A percentile compares a stretch with the other conserved stretches of the same genome.
Evolutionary conservation across 2,329 filamentous ascomycete genomes (phyloP).

Genomic region (Fusarium newnesense): DNA sequence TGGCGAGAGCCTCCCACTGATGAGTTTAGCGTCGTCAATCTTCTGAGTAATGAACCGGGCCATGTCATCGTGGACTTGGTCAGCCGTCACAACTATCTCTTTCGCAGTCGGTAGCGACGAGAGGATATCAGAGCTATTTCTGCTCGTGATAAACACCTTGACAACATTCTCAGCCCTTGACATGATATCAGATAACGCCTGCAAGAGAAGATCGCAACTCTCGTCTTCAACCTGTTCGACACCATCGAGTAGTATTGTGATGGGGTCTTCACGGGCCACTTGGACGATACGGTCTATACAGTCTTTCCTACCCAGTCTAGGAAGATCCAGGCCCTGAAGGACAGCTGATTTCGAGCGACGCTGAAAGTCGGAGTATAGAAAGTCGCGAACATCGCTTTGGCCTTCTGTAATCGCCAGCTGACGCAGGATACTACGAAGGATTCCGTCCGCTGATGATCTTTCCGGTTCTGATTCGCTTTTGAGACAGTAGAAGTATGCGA

Average conservation of each 20-base stretch:
- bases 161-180: neutral
- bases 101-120: neutral
- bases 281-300: conserved; percentile 16
- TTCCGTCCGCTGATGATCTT: neutral
- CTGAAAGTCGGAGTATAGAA: conserved; percentile 3
- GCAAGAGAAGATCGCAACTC: neutral
- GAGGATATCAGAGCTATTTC: neutral
- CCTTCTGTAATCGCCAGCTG: neutral
- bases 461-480: neutral
- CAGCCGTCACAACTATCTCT: neutral
- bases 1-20: neutral
- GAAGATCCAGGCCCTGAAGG: neutral
- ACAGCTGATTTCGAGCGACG: neutral
- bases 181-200: neutral
- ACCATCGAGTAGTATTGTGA: conserved; percentile 7
- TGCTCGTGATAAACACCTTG: conserved; percentile 2
- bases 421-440: neutral
- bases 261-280: conserved; percentile 2
- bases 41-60: neutral
- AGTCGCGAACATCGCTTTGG: neutral
- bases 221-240: neutral
- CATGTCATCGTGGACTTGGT: neutral
- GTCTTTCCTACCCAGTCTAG: neutral
- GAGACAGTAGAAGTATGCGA: conserved; percentile 3
- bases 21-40: neutral